Conservation (phyloP, 352 stramenopile genomes). For the Globisporangium viniferum region DNA sequence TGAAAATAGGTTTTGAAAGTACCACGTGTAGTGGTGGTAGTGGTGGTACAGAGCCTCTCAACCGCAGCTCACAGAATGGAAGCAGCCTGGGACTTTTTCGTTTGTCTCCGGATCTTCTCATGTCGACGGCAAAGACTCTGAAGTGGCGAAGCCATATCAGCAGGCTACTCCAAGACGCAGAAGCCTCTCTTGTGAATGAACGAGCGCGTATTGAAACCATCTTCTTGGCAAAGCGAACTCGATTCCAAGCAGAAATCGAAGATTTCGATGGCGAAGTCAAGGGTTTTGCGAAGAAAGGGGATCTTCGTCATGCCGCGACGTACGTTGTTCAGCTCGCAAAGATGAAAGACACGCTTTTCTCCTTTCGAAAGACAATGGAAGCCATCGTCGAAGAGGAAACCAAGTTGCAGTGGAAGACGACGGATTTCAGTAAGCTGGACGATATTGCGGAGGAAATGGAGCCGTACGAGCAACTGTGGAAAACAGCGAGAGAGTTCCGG, state of each 20-base stretch:
- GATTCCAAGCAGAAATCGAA: conserved; percentile 70
- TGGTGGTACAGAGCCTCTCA: not conserved
- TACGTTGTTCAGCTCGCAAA: conserved; percentile 76
- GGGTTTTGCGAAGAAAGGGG: conserved; percentile 72
- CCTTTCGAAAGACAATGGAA: conserved; percentile 56
- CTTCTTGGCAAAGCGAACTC: conserved; percentile 66
- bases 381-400: conserved; percentile 55
- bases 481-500: conserved; percentile 64
- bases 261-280: conserved; percentile 71
- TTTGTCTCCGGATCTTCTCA: conserved; percentile 38
- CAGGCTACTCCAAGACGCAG: conserved; percentile 48
- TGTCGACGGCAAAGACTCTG: conserved; percentile 62
- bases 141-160: conserved; percentile 63
- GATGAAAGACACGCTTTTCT: conserved; percentile 60
- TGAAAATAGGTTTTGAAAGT: not conserved
- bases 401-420: conserved; percentile 67
- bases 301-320: conserved; percentile 66
- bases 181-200: conserved; percentile 52
- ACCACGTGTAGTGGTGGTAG: not conserved
- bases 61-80: not conserved
- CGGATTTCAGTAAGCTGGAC: conserved; percentile 69
- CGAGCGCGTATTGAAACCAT: conserved; percentile 64
- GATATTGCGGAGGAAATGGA: conserved; percentile 73
- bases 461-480: conserved; percentile 77
- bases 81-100: conserved; percentile 3